Evolutionary conservation across 2,329 filamentous ascomycete species (phyloP), one percentile per base, ranked within the genome.

Genomic region (Pseudogymnoascus sp.): DNA sequence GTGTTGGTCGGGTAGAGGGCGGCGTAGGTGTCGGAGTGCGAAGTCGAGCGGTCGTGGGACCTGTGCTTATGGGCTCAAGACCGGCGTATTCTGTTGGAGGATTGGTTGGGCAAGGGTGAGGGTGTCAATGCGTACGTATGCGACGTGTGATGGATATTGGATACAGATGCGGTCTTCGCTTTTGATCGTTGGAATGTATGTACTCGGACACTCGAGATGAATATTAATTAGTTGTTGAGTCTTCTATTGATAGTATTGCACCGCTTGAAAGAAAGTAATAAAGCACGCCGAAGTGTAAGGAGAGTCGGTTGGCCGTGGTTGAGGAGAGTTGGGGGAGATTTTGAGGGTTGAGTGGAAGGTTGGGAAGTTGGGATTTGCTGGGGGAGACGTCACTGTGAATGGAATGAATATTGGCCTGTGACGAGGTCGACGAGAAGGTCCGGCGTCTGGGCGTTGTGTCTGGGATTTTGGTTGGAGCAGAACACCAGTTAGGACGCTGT

Each of bases 221-320:
- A 55, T 55, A 55, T 55, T 55, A 55, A 33, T 33, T 30, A 19
- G 25, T 52, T 55, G 49, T 55, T 55, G 49, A 55, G 49, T 33
- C 49, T 55, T 33, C 23, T 55, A 55, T 19, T 19, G n/a, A 33
- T 55, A 33, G 25, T 33, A 33, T 19, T 12, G 28, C 49, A 55
- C 49, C 49, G 49, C 49, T 55, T 55, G 28, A 55, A 55, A 55
- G 49, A 55, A 55, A 55, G 49, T 55, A 55, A 55, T 55, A 55
- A 55, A 55, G 9, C 49, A 55, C 49, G 49, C 49, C 49, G 16
- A 55, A 33, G 8, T 1, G 49, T 55, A 55, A 55, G 49, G 49
- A 55, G 49, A 33, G 28, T 55, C 49, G 49, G 49, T 55, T 55
- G 25, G 49, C 33, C 25, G 49, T 33, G 49, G 49, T 55, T 55